Evolutionary conservation across 805 yeast species (phyloP), one percentile per base, ranked within the genome.

Genomic region (Monosporozyma solicola): DNA sequence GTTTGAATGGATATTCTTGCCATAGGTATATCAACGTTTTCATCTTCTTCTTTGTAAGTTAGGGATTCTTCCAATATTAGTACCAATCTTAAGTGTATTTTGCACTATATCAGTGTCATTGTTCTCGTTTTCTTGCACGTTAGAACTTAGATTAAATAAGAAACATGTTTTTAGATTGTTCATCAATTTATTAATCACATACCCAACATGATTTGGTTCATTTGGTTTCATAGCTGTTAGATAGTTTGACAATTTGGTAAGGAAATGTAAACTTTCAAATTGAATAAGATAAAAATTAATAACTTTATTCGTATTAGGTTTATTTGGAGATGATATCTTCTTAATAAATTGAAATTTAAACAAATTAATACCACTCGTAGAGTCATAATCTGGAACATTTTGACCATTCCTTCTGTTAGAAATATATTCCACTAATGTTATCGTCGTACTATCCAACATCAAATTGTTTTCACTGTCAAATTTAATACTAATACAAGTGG

Each of bases 141-240:
- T 31, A 31, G 56, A 46, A 35, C 60, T 56, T 32, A 73, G 49
- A 50, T 68, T 64, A 50, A 70, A 61, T 5, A 74, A 48, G 32
- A 71, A 64, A 39, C 73, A 62, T 31, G 72, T 61, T 54, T 73
- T 74, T 33, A 76, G 70, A 43, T 69, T 65, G 10, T 61, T 55
- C 29, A 70, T 56, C 20, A 71, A 45, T 32, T 63, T 61, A 46
- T 59, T 61, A n/a, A 65, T 55, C 33, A 66, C 58, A 37, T 60
- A 51, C 13, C 62, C 57, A n/a, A 65, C 57, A n/a, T 66, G 65
- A 15, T 61, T 57, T 22, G 49, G 48, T 24, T 57, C 52, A 27
- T 47, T 46, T 11, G 54, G 51, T 5, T 51, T 50, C 15, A 54
- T 41, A 22, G 53, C 22, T 47, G n/a, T 20, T 16, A 51, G 29